Base-by-base conservation (phyloP, 768 basidiomycete genomes). In the Termitomyces sp. region DNA sequence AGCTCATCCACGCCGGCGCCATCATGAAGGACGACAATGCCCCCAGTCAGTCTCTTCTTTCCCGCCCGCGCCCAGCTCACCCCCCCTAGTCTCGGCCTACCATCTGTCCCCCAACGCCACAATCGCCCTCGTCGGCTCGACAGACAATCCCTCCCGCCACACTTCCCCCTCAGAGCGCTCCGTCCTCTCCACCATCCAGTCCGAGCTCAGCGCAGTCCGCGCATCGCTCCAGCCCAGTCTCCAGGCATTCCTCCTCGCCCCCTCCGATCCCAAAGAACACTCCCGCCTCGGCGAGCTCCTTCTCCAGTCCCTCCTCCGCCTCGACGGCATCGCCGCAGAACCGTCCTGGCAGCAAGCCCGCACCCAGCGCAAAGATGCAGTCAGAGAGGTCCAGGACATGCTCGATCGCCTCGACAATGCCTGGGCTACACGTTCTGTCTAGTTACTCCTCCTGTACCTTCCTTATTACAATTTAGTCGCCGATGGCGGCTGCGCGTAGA, bases 1-100 rank as follows among this genome's bases (percentile, higher is more conserved):
- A 94, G 69, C 81, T 98, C 66, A 85, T 98, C 61, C 87, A 90
- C 73, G 84, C 88, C 46, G 96, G 96, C 39, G 94, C 92, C 1
- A 82, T 97, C 70, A 88, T 98, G 82, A 88, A 87, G 63, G 92
- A 96, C 68, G 86, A 94, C 68, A 68, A 73, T 57, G 80, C 83
- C 8, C 81, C 86, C 46, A 73, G 86, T 89, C 62, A 74, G 81
- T 68, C 36, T 39, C 37, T 8, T 16, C 7, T n/a, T 42, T 44
- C 48, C 7, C 41, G 58, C 16, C 20, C 36, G 43, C 43, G 46
- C 20, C n/a, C 27, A 32, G 58, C 55, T 66, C 36, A 66, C 55
- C 36, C 47, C 57, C 52, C 32, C 49, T 63, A 87, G 86, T 95
- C 61, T 85, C 92, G 13, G 77, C 87, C 1, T 95, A 94, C 70